These are phyloP conservation scores for Dothidotthia symphoricarpi DNA, from an alignment of 2,329 filamentous ascomycete species.

Conservation along the genomic window DNA sequence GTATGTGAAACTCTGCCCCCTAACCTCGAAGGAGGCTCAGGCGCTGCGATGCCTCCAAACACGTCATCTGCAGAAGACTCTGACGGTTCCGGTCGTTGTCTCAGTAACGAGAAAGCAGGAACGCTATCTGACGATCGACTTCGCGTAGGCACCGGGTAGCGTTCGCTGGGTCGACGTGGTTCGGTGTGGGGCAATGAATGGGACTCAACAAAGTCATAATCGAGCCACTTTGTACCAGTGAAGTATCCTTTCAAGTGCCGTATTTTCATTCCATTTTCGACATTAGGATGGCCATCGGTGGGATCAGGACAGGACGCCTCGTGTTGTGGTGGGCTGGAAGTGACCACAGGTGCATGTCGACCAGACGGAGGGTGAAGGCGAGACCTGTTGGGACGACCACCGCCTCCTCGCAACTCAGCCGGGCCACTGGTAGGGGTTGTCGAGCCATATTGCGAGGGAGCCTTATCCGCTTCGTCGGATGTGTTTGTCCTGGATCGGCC, in stretches of 20 bases:
- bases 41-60: conserved; percentile 10
- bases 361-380: no score
- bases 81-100: conserved; percentile 1
- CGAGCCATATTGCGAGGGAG: conserved; percentile 2
- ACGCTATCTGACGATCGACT: conserved; percentile 28
- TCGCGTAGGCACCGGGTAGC: conserved; percentile 9
- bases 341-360: no score
- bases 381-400: conserved; percentile 6
- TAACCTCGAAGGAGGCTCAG: conserved; percentile 1
- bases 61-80: conserved; percentile 12
- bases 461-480: conserved; percentile 9
- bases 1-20: no score
- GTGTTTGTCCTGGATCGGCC: conserved; percentile 9
- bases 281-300: conserved; percentile 1
- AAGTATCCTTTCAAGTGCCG: conserved; percentile 11
- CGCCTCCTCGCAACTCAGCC: conserved; percentile 17
- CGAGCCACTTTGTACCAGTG: neutral
- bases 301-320: conserved; percentile 1
- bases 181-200: conserved; percentile 19
- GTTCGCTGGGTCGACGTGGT: conserved; percentile 12
- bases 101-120: conserved; percentile 8
- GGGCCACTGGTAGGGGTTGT: conserved; percentile 12
- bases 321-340: conserved; percentile 11
- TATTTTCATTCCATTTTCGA: neutral
- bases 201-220: conserved; percentile 9